Evolutionary conservation across 208 protist genomes (phyloP).

Genomic region (Lotmaria passim): DNA sequence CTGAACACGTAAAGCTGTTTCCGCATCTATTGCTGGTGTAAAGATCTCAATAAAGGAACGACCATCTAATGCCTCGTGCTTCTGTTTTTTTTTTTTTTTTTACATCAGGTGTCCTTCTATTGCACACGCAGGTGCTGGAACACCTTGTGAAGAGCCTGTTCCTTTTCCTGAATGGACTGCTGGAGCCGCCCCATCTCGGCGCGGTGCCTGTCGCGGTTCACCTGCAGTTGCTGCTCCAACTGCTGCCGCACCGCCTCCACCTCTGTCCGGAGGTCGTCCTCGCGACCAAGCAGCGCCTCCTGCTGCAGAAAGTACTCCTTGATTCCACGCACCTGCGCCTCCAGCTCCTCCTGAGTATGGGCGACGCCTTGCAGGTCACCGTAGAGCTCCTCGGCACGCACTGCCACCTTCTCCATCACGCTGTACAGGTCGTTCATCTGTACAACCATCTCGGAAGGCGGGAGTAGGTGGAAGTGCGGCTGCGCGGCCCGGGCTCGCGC

Average conservation of each 20-base stretch:
- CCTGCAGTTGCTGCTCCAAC: conserved; percentile 49
- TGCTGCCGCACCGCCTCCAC: conserved; percentile 56
- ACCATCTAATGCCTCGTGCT: no score
- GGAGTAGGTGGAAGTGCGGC: conserved; percentile 82
- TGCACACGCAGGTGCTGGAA: conserved; percentile 35
- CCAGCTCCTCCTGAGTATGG: conserved; percentile 65
- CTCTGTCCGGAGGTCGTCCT: conserved; percentile 63
- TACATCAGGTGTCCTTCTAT: no score
- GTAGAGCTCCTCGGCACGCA: conserved; percentile 60
- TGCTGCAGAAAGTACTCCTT: conserved; percentile 66
- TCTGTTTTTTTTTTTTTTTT: no score
- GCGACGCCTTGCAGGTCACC: conserved; percentile 61
- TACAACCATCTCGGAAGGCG: conserved; percentile 80
- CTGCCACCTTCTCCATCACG: conserved; percentile 79
- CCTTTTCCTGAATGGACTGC: conserved; percentile 63
- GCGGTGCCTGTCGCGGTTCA: conserved; percentile 42
- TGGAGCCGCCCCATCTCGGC: conserved; percentile 57
- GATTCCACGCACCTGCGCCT: conserved; percentile 53
- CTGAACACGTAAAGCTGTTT: no score
- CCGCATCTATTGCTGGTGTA: no score
- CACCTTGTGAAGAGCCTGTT: conserved; percentile 67
- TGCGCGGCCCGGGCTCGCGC: conserved; percentile 45
- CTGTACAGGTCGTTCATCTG: conserved; percentile 88
- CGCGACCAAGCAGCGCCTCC: conserved; percentile 33
- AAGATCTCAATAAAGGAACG: no score